Conservation (phyloP, 2,329 filamentous ascomycete species). For the Verticillium dahliae region DNA sequence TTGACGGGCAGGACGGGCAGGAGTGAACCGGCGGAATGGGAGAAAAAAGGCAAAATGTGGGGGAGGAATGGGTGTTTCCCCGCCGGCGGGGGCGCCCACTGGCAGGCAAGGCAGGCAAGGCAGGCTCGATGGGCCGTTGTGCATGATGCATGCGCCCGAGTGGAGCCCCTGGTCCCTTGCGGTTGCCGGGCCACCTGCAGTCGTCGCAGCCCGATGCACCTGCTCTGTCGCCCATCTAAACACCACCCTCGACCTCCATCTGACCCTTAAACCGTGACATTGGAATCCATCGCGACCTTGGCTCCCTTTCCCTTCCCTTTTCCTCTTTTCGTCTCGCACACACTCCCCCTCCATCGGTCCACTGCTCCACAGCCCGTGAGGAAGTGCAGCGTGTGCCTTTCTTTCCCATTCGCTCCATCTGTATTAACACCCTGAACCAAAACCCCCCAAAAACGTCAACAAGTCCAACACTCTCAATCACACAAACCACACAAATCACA, state of each 20-base stretch:
- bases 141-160: background rate
- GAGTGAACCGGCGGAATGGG: no score
- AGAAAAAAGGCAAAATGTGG: background rate
- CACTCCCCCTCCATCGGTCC: background rate
- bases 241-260: background rate
- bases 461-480: background rate
- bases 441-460: background rate
- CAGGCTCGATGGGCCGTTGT: background rate
- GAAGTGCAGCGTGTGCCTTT: background rate
- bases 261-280: background rate
- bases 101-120: background rate
- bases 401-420: background rate
- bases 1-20: no score
- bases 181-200: background rate
- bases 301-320: background rate
- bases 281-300: background rate
- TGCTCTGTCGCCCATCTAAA: background rate
- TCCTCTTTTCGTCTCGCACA: background rate
- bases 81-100: background rate
- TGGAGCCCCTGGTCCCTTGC: background rate
- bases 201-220: background rate
- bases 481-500: slow-evolving; percentile 9
- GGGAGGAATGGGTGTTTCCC: background rate
- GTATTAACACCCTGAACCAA: background rate
- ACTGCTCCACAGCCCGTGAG: background rate